Percentiles rank a stretch among this genome's conserved stretches.
Evolutionary conservation across 345 rosid species (phyloP).

Genomic region (Streptanthus diversifolius): DNA sequence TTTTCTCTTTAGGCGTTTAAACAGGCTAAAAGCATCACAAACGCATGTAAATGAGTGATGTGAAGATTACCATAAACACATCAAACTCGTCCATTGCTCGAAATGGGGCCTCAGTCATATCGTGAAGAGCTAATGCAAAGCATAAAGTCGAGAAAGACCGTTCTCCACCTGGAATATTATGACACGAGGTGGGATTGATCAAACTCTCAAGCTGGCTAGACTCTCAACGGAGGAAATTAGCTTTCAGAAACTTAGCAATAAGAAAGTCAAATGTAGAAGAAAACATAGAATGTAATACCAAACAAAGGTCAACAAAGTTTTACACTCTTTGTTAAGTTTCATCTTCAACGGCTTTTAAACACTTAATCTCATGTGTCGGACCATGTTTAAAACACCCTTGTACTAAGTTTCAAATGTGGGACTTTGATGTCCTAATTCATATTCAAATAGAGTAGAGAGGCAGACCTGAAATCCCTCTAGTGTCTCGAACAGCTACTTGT

Average conservation of each 20-base stretch:
- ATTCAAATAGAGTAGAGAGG: background rate
- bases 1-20: background rate
- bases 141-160: conserved; percentile 92
- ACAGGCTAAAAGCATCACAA: background rate
- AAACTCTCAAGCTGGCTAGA: conserved; percentile 13
- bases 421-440: background rate
- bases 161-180: conserved; percentile 64
- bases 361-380: background rate
- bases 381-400: background rate
- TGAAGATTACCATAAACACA: conserved; percentile 68
- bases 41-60: background rate
- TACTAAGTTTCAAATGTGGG: background rate
- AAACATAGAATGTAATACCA: background rate
- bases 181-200: background rate
- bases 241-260: background rate
- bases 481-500: conserved; percentile 68
- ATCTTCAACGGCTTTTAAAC: background rate
- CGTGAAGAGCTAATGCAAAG: conserved; percentile 82
- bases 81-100: conserved; percentile 99
- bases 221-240: background rate
- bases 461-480: conserved; percentile 88
- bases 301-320: background rate
- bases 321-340: background rate
- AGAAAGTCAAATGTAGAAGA: background rate
- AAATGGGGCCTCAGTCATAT: conserved; percentile 78